Base-by-base conservation (phyloP, 2,329 filamentous ascomycete genomes). In the Ascosphaera acerosa region DNA sequence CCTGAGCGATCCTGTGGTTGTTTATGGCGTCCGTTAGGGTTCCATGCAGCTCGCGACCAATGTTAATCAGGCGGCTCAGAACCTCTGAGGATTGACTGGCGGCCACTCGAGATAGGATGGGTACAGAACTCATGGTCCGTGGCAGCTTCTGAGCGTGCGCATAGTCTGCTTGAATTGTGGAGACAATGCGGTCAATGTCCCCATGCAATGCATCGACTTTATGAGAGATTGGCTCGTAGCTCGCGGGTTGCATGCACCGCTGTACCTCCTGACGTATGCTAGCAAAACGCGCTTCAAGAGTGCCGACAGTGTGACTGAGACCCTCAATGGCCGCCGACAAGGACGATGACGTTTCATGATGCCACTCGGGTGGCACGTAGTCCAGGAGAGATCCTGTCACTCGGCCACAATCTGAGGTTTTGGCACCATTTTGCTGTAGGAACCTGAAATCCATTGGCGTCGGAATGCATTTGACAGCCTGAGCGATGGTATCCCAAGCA, bases 101-200 rank as follows among this genome's bases (percentile, higher is more conserved):
- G 12, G 68, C 69, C 52, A 70, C 67, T 42, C 70, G 66, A 9
- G 67, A 71, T 10, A 66, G 61, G 38, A 64, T 63, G 4, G 64
- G 57, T 23, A 70, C 53, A 3, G 65, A 62, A 40, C 70, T 72
- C n/a, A 70, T 57, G 25, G 70, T 70, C 38, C 67, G 66, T 1
- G 67, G 58, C 38, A 81, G 71, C 4, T 64, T 62, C 28, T 80
- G 57, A 7, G 80, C 68, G 39, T 77, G 72, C 40, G 81, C 73
- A 44, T 80, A 77, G 50, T 94, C 87, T 4, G 73, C 76, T 30
- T 72, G 70, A 31, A 97, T 76, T 52, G 92, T 92, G 42, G 70
- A 80, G 32, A 72, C 71, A 33, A 94, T 62, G 0, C 77, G 74
- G 45, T 84, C 73, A 27, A 94, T 80, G 47, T 94, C 87, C 37